A percentile compares a stretch with the other conserved stretches of the same genome.
Conservation (phyloP, 225 moss, liverwort and hornwort genomes). For the Neckera pumila region DNA sequence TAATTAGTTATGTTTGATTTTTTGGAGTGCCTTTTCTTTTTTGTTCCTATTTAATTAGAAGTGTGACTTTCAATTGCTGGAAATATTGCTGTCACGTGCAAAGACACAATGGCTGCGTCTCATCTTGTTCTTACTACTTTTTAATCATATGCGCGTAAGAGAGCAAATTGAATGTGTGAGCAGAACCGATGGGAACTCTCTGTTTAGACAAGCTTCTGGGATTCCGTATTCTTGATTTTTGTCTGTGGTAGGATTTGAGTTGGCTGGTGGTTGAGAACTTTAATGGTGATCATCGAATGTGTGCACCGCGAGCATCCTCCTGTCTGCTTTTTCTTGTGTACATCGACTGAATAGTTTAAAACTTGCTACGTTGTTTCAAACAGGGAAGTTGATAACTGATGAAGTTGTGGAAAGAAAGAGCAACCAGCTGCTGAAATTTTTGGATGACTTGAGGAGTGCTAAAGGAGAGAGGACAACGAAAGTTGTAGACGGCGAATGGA, state of each 20-base stretch:
- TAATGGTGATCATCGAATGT: not conserved
- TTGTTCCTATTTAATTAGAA: not conserved
- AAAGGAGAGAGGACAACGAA: constrained; percentile 47
- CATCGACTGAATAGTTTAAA: not conserved
- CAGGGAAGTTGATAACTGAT: constrained; percentile 24
- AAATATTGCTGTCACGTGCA: not conserved
- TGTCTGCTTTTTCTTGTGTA: not conserved
- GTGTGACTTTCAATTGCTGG: not conserved
- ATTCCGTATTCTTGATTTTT: not conserved
- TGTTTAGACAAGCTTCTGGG: not conserved
- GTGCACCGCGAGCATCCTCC: not conserved
- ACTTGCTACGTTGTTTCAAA: not conserved
- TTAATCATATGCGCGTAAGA: not conserved
- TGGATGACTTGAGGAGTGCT: constrained; percentile 36
- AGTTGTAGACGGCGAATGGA: constrained; percentile 48
- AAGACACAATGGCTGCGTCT: not conserved
- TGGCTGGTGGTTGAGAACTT: not conserved
- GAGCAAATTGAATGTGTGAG: not conserved
- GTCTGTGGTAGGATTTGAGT: not conserved
- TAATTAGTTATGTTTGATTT: not conserved
- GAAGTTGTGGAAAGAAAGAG: constrained; percentile 39
- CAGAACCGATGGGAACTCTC: not conserved
- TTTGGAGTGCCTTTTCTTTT: not conserved
- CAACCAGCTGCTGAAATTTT: constrained; percentile 25
- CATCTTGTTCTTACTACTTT: not conserved